A percentile compares a stretch with the other conserved stretches of the same genome.
phyloP scores from a whole-genome alignment of 768 basidiomycete species.

The Hirschioporus abietinus region DNA sequence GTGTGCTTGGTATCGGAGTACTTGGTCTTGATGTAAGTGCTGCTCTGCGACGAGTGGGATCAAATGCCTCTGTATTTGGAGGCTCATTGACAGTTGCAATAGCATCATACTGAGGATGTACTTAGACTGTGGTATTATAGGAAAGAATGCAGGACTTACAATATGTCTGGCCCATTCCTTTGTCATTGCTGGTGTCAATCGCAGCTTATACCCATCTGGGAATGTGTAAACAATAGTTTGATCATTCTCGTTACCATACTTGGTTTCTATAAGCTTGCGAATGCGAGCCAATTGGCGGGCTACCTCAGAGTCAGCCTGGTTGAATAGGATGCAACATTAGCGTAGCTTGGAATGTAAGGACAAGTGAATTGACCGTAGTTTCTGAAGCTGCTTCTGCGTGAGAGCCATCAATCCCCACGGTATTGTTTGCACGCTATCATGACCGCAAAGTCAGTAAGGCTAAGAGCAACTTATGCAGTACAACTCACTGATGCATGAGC shows the following conservation, averaged over 20 bases:
- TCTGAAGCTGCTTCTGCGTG: background rate
- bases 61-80: background rate
- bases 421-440: background rate
- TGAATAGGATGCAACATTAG: background rate
- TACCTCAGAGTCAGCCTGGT: background rate
- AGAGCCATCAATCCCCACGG: background rate
- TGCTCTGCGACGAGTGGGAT: background rate
- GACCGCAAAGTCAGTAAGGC: background rate
- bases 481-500: background rate
- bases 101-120: background rate
- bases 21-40: too few species aligned
- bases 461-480: background rate
- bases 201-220: background rate
- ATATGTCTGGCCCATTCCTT: background rate
- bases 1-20: too few species aligned
- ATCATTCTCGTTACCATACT: background rate
- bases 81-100: background rate
- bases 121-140: background rate
- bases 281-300: background rate
- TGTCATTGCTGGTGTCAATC: background rate
- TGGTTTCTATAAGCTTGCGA: background rate
- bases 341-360: background rate
- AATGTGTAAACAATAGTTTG: background rate
- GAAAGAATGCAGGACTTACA: background rate
- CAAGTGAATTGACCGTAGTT: background rate